Conservation (phyloP, 2,329 filamentous ascomycete genomes). For the Pseudogymnoascus sp. region DNA sequence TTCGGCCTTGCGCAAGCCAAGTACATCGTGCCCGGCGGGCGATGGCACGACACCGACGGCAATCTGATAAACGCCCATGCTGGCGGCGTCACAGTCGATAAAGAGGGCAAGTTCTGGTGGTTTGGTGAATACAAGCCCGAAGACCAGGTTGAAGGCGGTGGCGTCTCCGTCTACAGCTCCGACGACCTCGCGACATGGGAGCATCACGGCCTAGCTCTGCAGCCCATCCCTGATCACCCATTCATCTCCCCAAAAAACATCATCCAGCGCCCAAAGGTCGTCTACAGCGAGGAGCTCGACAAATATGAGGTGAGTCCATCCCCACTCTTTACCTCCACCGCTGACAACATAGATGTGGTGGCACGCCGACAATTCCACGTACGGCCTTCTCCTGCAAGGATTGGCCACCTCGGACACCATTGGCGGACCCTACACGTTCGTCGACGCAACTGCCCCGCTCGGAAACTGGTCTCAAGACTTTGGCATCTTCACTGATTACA, state of each 20-base stretch:
- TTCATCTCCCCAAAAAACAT: constrained; percentile 49
- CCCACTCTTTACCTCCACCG: background rate
- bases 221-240: constrained; percentile 46
- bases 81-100: constrained; percentile 46
- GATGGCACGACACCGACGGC: constrained; percentile 54
- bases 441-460: constrained; percentile 46
- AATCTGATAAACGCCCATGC: constrained; percentile 57
- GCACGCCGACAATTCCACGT: constrained; percentile 53
- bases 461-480: constrained; percentile 60
- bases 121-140: constrained; percentile 57
- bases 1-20: constrained; percentile 29
- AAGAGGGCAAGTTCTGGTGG: constrained; percentile 50
- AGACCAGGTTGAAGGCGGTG: constrained; percentile 51
- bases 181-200: constrained; percentile 54
- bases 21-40: constrained; percentile 55
- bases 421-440: constrained; percentile 29
- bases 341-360: constrained; percentile 44
- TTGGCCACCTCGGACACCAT: constrained; percentile 47
- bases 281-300: constrained; percentile 46
- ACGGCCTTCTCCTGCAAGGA: constrained; percentile 50
- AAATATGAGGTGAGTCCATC: constrained; percentile 46
- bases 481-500: constrained; percentile 53
- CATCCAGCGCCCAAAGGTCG: constrained; percentile 56
- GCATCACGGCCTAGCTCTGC: constrained; percentile 49
- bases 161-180: constrained; percentile 54